phyloP scores from a whole-genome alignment of 2,329 filamentous ascomycete genomes.

The Aureobasidium pullulans region DNA sequence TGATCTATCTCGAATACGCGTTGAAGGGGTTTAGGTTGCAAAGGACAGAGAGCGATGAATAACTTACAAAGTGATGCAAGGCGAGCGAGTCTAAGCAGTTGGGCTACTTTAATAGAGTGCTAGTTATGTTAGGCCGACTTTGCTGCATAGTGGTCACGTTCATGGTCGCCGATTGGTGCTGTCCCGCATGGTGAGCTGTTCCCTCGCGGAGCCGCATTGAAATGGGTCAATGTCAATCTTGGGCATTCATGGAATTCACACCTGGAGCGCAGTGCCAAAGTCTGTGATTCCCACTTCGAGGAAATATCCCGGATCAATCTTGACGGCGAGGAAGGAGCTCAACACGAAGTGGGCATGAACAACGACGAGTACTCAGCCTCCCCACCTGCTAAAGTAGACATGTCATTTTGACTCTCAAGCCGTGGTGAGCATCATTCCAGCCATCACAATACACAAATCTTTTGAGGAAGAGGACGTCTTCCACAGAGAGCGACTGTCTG shows the following conservation, averaged over 20 bases:
- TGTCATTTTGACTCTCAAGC: no score
- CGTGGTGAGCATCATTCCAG: no score
- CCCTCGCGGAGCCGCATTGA: not conserved
- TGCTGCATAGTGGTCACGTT: slow-evolving; percentile 1
- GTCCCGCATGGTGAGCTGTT: not conserved
- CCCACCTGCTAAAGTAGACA: no score
- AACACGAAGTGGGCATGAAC: no score
- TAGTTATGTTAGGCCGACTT: not conserved
- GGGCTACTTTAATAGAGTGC: not conserved
- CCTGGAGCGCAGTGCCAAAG: no score
- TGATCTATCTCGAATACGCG: not conserved
- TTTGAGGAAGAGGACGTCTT: no score
- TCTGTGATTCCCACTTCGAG: no score
- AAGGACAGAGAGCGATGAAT: not conserved
- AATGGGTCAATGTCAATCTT: not conserved
- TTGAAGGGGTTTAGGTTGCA: not conserved
- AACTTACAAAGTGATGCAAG: not conserved
- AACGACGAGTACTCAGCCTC: no score
- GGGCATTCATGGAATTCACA: not conserved
- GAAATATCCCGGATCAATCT: no score
- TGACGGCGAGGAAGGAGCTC: no score
- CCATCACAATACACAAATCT: no score
- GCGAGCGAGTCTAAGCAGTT: not conserved
- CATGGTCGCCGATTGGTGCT: not conserved
- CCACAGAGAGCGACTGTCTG: no score